A percentile compares a stretch with the other conserved stretches of the same genome.
Conservation (phyloP, 2,329 filamentous ascomycete species). For the Domatiomyces catenatus region DNA sequence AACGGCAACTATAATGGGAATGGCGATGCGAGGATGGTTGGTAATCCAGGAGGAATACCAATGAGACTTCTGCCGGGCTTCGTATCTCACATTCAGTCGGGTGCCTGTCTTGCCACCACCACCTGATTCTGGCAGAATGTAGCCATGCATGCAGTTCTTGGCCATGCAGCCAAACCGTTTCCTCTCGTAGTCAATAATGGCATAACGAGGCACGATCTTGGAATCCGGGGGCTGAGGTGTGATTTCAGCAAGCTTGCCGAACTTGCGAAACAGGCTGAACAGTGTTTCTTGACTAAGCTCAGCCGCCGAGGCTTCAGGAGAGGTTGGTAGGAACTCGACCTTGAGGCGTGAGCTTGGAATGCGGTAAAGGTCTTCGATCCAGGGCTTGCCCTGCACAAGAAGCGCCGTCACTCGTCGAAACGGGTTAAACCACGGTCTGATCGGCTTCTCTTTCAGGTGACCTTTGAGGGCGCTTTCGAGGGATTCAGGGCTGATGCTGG, state of each 20-base stretch:
- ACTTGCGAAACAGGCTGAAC: constrained; percentile 74
- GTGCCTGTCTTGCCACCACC: constrained; percentile 67
- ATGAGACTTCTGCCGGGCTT: constrained; percentile 59
- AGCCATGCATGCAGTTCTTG: constrained; percentile 82
- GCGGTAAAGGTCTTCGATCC: constrained; percentile 83
- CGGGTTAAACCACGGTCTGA: constrained; percentile 84
- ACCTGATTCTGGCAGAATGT: constrained; percentile 49
- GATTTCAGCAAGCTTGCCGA: constrained; percentile 83
- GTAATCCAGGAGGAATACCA: constrained; percentile 79
- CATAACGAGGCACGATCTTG: constrained; percentile 67
- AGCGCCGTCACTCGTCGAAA: constrained; percentile 55
- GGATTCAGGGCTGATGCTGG: constrained; percentile 32
- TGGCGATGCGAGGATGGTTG: constrained; percentile 71
- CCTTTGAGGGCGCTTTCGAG: constrained; percentile 47
- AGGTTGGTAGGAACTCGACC: constrained; percentile 68
- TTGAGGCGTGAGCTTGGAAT: constrained; percentile 61
- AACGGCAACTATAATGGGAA: constrained; percentile 67
- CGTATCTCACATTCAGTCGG: constrained; percentile 65
- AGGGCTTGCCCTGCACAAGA: constrained; percentile 69
- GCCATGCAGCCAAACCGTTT: constrained; percentile 71
- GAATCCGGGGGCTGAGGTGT: constrained; percentile 68
- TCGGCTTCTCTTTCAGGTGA: constrained; percentile 51
- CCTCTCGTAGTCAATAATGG: constrained; percentile 59
- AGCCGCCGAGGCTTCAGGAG: constrained; percentile 53
- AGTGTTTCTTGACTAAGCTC: constrained; percentile 76